phyloP scores from a whole-genome alignment of 352 stramenopile species.

The Phytopythium vexans region DNA sequence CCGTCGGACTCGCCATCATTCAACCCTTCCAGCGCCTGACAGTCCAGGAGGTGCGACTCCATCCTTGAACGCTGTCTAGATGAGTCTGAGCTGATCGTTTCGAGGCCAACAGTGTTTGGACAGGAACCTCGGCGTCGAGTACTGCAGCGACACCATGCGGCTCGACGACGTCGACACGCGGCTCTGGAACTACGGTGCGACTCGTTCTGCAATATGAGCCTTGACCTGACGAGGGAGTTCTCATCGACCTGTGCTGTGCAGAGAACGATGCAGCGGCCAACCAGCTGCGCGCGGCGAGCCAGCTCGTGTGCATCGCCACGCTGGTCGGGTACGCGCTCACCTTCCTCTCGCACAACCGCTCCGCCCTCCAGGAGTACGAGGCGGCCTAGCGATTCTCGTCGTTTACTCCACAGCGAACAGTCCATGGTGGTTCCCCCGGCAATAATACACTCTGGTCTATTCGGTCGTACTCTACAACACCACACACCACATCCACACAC shows the following conservation, averaged over 20 bases:
- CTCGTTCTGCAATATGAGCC: background rate
- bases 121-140: constrained; percentile 38
- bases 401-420: no score
- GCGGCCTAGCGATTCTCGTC: background rate
- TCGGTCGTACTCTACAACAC: no score
- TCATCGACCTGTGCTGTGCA: constrained; percentile 2
- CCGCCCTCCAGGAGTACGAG: constrained; percentile 8
- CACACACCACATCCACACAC: no score
- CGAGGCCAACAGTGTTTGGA: constrained; percentile 32
- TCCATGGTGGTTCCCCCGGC: no score
- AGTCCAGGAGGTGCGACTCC: constrained; percentile 23
- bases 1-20: constrained; percentile 51
- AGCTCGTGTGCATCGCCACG: constrained; percentile 44
- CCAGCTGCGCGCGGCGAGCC: constrained; percentile 35
- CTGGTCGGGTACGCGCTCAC: constrained; percentile 55
- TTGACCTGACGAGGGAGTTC: background rate
- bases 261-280: constrained; percentile 27
- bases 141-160: constrained; percentile 59
- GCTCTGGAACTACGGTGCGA: constrained; percentile 68
- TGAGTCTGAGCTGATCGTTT: background rate
- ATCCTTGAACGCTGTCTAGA: background rate
- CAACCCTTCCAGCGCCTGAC: constrained; percentile 41
- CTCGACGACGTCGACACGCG: constrained; percentile 47
- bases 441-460: no score
- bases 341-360: constrained; percentile 43